A percentile compares a stretch with the other conserved stretches of the same genome.
phyloP scores from a whole-genome alignment of 179 eudicot genomes.

The Beta lomatogona region DNA sequence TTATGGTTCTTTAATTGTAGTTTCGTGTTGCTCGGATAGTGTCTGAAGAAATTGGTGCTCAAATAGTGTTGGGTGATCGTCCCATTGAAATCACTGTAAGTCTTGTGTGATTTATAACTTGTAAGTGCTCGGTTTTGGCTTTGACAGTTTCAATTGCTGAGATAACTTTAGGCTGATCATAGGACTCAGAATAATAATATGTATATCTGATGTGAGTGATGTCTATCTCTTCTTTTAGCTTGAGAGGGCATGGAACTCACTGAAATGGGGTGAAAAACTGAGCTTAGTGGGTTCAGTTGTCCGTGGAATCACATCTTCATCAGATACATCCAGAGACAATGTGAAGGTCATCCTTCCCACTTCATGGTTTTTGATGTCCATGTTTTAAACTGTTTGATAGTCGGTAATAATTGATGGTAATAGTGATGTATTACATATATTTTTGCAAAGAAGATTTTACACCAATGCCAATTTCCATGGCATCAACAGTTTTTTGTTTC shows the following conservation, averaged over 20 bases:
- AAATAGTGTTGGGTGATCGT: conserved; percentile 90
- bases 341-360: conserved; percentile 45
- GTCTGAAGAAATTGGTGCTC: conserved; percentile 90
- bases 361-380: not conserved
- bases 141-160: not conserved
- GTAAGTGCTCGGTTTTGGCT: not conserved
- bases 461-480: too few relatives aligned
- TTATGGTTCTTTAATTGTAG: conserved; percentile 38
- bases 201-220: not conserved
- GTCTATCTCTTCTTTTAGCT: conserved; percentile 48
- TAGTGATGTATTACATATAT: too few relatives aligned
- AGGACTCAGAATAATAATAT: not conserved
- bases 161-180: not conserved
- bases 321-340: conserved; percentile 46
- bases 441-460: too few relatives aligned
- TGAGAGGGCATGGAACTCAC: conserved; percentile 92
- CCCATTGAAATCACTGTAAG: conserved; percentile 93
- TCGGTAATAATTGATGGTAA: too few relatives aligned
- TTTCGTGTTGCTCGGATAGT: conserved; percentile 87
- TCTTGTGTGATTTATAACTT: not conserved
- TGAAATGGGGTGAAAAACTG: conserved; percentile 70
- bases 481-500: too few relatives aligned
- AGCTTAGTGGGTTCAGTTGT: conserved; percentile 60
- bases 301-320: conserved; percentile 65
- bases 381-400: too few relatives aligned